phyloP scores from a whole-genome alignment of 148 eudicot species.

The Spergularia marina region DNA sequence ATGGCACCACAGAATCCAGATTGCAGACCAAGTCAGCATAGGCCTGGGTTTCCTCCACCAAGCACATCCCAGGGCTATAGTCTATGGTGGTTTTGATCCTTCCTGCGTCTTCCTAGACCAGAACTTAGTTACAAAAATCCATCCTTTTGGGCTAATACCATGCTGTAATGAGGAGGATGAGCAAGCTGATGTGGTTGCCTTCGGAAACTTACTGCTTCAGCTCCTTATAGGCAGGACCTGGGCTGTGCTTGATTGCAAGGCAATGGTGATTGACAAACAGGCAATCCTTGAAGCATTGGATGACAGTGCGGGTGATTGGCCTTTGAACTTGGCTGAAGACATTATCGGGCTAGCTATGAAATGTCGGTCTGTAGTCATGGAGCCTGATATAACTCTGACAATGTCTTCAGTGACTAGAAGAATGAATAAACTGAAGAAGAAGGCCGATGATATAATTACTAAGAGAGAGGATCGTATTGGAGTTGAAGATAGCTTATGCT shows the following conservation, averaged over 20 bases:
- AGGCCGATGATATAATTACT: conserved; percentile 41
- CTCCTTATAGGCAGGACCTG: conserved; percentile 62
- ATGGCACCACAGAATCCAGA: conserved; percentile 57
- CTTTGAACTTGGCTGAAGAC: conserved; percentile 50
- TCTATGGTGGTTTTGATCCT: conserved; percentile 49
- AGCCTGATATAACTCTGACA: conserved; percentile 18
- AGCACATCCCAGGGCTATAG: conserved; percentile 49
- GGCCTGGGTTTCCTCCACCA: conserved; percentile 59
- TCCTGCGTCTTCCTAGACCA: conserved; percentile 63
- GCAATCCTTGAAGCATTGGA: conserved; percentile 36
- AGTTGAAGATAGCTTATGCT: conserved; percentile 19
- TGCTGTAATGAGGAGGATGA: conserved; percentile 23
- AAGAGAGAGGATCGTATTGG: conserved; percentile 25
- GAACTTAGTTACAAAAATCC: conserved; percentile 47
- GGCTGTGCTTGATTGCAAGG: conserved; percentile 34
- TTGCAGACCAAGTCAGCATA: conserved; percentile 61
- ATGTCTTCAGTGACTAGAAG: conserved; percentile 36
- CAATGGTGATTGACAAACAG: conserved; percentile 19
- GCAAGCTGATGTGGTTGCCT: conserved; percentile 42
- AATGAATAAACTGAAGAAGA: conserved; percentile 41
- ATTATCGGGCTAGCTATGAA: conserved; percentile 42
- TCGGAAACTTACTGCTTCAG: conserved; percentile 62
- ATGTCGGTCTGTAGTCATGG: conserved; percentile 40
- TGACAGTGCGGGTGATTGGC: conserved; percentile 60
- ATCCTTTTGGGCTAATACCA: conserved; percentile 31